phyloP scores from a whole-genome alignment of 2,329 filamentous ascomycete species.

The Chaetomiaceae sp. region DNA sequence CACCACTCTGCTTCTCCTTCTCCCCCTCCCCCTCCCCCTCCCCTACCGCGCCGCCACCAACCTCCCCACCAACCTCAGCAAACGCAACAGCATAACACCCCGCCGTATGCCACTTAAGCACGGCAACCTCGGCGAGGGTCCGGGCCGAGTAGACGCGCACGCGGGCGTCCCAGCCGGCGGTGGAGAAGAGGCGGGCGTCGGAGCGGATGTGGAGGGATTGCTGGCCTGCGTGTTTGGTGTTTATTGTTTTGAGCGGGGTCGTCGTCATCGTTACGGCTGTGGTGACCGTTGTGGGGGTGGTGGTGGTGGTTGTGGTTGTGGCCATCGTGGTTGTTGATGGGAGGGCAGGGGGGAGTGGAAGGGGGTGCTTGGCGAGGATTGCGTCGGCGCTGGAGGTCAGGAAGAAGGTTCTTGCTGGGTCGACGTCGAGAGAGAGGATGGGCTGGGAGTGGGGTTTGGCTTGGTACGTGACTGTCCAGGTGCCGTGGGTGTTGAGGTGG shows the following conservation, averaged over 20 bases:
- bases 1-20: background rate
- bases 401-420: conserved; percentile 52
- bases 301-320: conserved; percentile 2
- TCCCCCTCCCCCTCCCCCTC: background rate
- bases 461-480: conserved; percentile 55
- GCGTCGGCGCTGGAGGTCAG: conserved; percentile 81
- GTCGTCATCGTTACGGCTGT: conserved; percentile 11
- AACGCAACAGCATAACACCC: conserved; percentile 82
- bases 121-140: conserved; percentile 80
- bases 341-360: conserved; percentile 36
- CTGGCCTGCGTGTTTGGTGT: conserved; percentile 88
- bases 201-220: conserved; percentile 72
- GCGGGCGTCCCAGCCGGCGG: conserved; percentile 85
- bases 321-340: no score
- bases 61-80: conserved; percentile 38
- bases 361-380: conserved; percentile 68
- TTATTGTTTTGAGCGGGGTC: conserved; percentile 53
- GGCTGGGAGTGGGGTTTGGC: conserved; percentile 71
- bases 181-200: conserved; percentile 80
- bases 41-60: background rate
- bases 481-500: conserved; percentile 41
- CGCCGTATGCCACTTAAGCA: conserved; percentile 89
- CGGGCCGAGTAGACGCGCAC: conserved; percentile 76
- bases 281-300: conserved; percentile 17
- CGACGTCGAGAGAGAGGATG: conserved; percentile 66